Percentiles rank a stretch among this genome's conserved stretches.
Evolutionary conservation across 2,329 filamentous ascomycete species (phyloP).

Genomic region (Exophiala calicioides): DNA sequence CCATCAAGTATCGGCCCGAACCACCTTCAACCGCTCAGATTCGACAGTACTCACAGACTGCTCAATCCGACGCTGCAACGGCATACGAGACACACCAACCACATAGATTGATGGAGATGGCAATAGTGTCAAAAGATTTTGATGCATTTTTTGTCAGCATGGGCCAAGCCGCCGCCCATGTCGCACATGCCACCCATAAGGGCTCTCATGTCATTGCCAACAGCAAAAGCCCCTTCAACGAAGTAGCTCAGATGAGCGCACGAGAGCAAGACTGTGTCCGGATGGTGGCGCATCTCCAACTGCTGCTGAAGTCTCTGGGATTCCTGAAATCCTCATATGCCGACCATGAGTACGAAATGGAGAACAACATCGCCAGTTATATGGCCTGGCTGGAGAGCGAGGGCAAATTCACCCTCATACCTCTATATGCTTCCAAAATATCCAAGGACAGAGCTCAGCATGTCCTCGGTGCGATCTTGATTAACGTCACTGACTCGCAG

Average conservation of each 20-base stretch:
- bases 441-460: slow-evolving; percentile 61
- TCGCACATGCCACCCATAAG: slow-evolving; percentile 33
- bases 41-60: slow-evolving; percentile 17
- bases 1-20: slow-evolving; percentile 17
- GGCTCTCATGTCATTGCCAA: slow-evolving; percentile 38
- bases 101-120: slow-evolving; percentile 47
- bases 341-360: slow-evolving; percentile 54
- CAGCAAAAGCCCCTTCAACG: slow-evolving; percentile 34
- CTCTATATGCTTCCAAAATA: slow-evolving; percentile 83
- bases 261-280: slow-evolving; percentile 63
- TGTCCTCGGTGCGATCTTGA: slow-evolving; percentile 73
- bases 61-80: slow-evolving; percentile 29
- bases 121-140: slow-evolving; percentile 45
- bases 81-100: slow-evolving; percentile 45
- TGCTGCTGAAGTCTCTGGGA: slow-evolving; percentile 65
- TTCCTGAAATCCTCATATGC: slow-evolving; percentile 49
- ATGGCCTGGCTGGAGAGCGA: slow-evolving; percentile 74
- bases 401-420: slow-evolving; percentile 74
- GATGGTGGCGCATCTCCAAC: slow-evolving; percentile 66
- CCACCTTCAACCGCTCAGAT: slow-evolving; percentile 16
- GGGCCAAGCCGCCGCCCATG: slow-evolving; percentile 44
- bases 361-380: slow-evolving; percentile 79
- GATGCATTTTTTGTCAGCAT: slow-evolving; percentile 44
- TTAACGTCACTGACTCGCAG: slow-evolving; percentile 66
- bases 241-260: slow-evolving; percentile 43